A percentile compares a stretch with the other conserved stretches of the same genome.
Conservation (phyloP, 1,284 basidiomycete genomes). For the Cystobasidiaceae sp. region DNA sequence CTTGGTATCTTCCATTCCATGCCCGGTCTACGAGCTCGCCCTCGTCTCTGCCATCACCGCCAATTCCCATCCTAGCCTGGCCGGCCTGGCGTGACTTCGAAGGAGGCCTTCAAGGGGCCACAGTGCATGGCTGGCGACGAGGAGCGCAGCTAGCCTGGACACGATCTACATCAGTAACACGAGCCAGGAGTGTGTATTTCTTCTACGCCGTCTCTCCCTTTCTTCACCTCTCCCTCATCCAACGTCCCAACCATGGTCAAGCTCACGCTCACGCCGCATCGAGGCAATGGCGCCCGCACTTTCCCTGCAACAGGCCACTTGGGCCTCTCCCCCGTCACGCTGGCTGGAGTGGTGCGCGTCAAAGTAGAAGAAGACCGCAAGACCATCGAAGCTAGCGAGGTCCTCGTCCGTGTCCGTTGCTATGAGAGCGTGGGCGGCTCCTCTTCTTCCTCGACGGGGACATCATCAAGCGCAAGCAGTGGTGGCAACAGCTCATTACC, state of each 20-base stretch:
- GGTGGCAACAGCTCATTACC: too few relatives aligned
- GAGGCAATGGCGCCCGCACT: slow-evolving; percentile 60
- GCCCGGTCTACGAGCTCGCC: too few relatives aligned
- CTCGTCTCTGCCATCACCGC: too few relatives aligned
- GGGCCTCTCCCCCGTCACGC: slow-evolving; percentile 67
- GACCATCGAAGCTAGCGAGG: slow-evolving; percentile 57
- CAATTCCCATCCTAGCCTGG: too few relatives aligned
- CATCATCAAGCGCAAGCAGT: not conserved
- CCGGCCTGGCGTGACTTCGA: too few relatives aligned
- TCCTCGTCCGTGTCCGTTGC: slow-evolving; percentile 66
- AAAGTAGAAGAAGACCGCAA: slow-evolving; percentile 65
- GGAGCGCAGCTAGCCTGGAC: too few relatives aligned
- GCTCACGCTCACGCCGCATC: slow-evolving; percentile 41
- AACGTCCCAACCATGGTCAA: slow-evolving; percentile 39
- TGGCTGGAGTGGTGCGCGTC: slow-evolving; percentile 69
- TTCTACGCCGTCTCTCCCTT: not conserved
- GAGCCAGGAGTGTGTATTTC: too few relatives aligned
- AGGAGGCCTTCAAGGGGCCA: too few relatives aligned
- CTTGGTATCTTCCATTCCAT: too few relatives aligned
- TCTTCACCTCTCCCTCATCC: not conserved
- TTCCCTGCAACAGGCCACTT: slow-evolving; percentile 72
- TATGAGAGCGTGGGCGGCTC: slow-evolving; percentile 62
- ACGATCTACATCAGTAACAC: too few relatives aligned
- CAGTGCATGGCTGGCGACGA: too few relatives aligned
- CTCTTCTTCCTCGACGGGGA: too few relatives aligned